Base-by-base conservation (phyloP, 2,329 filamentous ascomycete species). In the Mycosphaerella arachidis region DNA sequence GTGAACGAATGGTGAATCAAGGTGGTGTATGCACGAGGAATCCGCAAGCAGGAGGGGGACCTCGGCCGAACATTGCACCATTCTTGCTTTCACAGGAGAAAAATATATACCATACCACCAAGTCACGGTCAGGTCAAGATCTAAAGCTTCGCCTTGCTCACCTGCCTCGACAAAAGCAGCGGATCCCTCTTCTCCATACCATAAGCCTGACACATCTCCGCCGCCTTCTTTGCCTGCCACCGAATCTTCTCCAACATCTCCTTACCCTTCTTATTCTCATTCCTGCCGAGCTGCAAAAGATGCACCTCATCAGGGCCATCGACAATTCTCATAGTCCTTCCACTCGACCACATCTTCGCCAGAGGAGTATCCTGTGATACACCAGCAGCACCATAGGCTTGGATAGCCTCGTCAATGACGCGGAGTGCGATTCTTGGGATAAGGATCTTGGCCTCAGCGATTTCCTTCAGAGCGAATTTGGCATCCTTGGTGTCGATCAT, bases 251-350 rank as follows among this genome's bases (percentile, higher is more conserved):
- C 78, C 45, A 87, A 79, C 51, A 86, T 83, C 66, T 82, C 84
- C 64, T 77, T 74, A 57, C 86, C 86, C 64, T 84, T 82, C 63
- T 67, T 67, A 74, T 91, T 92, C 82, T 93, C 90, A 67, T 91
- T 91, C 68, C 82, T 82, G 16, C 90, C 90, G 79, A 94, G 80
- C 78, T 94, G 90, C 74, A 90, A 80, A 66, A 92, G 77, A 75
- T 95, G 93, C 61, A 97, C 94, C 84, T 97, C 94, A 77, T 97
- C 94, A 0, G 93, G 93, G 0, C 93, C 93, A 76, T 97, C 93
- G 0, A 72, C 71, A 43, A 72, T 70, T 43, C 68, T 60, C 70
- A 72, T 73, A 29, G 71, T 71, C 33, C 71, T 62, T 45, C 66
- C 68, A 29, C 68, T 66, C 16, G 71, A 69, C 57, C 66, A 74